Base-by-base conservation (phyloP, 1,284 basidiomycete genomes). In the Cutaneotrichosporon daszewskae region DNA sequence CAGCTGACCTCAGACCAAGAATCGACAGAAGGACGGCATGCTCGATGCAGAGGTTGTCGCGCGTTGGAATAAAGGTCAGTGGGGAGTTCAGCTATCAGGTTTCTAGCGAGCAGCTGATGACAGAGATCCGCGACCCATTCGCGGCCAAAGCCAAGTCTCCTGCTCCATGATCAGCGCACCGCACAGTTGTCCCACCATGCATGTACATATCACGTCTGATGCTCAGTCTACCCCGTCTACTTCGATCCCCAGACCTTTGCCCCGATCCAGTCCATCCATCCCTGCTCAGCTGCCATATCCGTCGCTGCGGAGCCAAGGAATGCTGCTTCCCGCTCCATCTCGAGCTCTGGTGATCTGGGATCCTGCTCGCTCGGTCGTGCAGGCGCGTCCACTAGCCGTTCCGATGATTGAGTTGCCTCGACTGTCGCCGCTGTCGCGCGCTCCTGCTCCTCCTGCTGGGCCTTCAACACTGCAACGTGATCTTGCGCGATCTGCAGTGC, bases 51-150 rank as follows among this genome's bases (percentile, higher is more conserved):
- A 60, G 1, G 59, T 63, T 17, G 66, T 68, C 14, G 51, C 47
- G 10, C 52, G 62, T 40, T 68, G 66, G 66, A 66, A 66, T 38
- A 18, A 34, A 7, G 57, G 66, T 66, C 34, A 33, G 64, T n/a
- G 51, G 17, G 13, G 4, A 7, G 20, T 22, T 25, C 7, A 10
- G 35, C 23, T 32, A 5, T 20, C 13, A 23, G 17, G 6, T n/a
- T n/a, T n/a, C n/a, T n/a, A n/a, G n/a, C n/a, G n/a, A n/a, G n/a
- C 18, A 6, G 40, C 50, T 54, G 32, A 52, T 32, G 8, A 14
- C 44, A 67, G 64, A 60, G 8, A 48, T 68, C 43, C 63, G 65
- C 24, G 65, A 68, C 43, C 51, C 62, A 29, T 59, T 57, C 39
- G 37, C 48, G 16, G 28, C 34, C n/a, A n/a, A 16, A 14, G 31